Percentiles rank a stretch among this genome's conserved stretches.
phyloP scores from a whole-genome alignment of 805 yeast species.

The Metschnikowia koreensis region DNA sequence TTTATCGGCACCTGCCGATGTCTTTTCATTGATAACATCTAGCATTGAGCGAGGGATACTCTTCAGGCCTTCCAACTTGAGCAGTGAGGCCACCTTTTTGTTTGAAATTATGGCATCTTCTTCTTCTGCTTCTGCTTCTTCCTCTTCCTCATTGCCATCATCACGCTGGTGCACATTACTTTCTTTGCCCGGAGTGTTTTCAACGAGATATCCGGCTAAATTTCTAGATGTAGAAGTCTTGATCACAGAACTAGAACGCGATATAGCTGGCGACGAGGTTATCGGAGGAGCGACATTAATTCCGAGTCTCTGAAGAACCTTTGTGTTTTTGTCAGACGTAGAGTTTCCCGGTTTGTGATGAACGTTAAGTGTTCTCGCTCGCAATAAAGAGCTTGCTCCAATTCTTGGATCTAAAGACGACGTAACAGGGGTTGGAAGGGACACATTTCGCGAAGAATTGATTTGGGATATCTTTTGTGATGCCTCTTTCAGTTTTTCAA shows the following conservation, averaged over 20 bases:
- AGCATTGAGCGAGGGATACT: conserved; percentile 24
- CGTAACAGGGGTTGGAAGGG: conserved; percentile 9
- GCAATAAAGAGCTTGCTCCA: conserved; percentile 26
- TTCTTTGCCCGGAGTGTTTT: too few species aligned
- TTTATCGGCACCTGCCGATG: not conserved
- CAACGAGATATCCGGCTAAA: conserved; percentile 17
- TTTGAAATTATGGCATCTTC: not conserved
- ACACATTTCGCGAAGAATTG: conserved; percentile 14
- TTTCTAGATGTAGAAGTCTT: conserved; percentile 41
- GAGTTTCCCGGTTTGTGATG: conserved; percentile 20
- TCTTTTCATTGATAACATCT: conserved; percentile 20
- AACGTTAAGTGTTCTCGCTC: conserved; percentile 37
- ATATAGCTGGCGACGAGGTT: conserved; percentile 14
- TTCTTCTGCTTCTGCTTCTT: not conserved
- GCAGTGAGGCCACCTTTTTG: not conserved
- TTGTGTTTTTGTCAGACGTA: conserved; percentile 26
- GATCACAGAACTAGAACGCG: conserved; percentile 20
- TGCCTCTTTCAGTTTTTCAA: conserved; percentile 30
- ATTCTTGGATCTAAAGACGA: conserved; percentile 40
- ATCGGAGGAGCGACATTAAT: conserved; percentile 26
- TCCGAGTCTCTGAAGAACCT: conserved; percentile 38
- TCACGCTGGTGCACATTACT: too few species aligned
- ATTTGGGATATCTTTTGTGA: conserved; percentile 22
- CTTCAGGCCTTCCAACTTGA: not conserved
- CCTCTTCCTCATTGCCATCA: too few species aligned